Evolutionary conservation across 192 early-diverging fungal genomes (phyloP).

Genomic region (Physocladia obscura): DNA sequence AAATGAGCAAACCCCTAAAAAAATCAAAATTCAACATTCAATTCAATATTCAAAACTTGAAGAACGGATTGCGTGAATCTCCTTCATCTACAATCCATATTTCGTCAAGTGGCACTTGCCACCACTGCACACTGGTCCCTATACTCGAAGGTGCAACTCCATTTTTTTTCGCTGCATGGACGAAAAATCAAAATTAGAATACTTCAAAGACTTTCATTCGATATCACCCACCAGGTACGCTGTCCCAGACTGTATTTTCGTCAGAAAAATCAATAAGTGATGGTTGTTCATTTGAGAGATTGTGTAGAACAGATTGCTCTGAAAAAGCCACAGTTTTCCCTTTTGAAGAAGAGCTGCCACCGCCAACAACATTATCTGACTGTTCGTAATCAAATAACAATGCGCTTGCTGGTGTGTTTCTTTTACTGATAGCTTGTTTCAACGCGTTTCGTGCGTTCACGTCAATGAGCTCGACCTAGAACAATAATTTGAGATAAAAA

Average conservation of each 20-base stretch:
- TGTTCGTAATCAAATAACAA: not conserved
- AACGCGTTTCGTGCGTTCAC: not conserved
- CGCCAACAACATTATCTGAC: not conserved
- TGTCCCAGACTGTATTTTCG: not conserved
- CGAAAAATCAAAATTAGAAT: conserved; percentile 6
- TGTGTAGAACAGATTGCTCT: not conserved
- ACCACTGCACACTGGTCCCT: conserved; percentile 17
- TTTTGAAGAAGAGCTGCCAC: not conserved
- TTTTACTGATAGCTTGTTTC: conserved; percentile 10
- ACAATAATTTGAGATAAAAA: not conserved
- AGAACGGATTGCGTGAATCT: conserved; percentile 27
- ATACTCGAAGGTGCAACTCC: conserved; percentile 6
- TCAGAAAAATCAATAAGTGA: conserved; percentile 25
- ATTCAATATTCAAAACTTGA: not conserved
- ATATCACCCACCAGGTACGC: conserved; percentile 13
- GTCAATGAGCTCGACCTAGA: conserved; percentile 12
- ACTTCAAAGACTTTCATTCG: not conserved
- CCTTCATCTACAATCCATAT: conserved; percentile 31
- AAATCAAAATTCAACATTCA: not conserved
- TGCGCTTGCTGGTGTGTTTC: not conserved
- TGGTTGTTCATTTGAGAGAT: not conserved
- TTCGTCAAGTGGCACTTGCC: conserved; percentile 30
- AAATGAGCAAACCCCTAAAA: too few relatives aligned
- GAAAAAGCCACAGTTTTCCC: not conserved
- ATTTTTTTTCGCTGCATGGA: not conserved